A percentile compares a stretch with the other conserved stretches of the same genome.
Evolutionary conservation across 1,139 yeast species (phyloP).

Genomic region (Yamadazyma taylorii): DNA sequence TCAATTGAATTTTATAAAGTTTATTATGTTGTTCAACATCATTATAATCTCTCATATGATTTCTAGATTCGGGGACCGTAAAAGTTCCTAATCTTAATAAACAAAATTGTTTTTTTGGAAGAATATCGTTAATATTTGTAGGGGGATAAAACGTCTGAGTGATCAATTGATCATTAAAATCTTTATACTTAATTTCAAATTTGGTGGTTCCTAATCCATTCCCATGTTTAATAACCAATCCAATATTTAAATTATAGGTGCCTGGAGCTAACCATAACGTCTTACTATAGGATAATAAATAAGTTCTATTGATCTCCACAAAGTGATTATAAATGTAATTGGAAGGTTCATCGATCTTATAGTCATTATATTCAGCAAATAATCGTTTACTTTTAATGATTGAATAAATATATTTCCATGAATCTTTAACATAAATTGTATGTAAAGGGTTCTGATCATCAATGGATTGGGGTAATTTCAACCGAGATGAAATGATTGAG

Average conservation of each 20-base stretch:
- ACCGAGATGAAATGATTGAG: constrained; percentile 32
- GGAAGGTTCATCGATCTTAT: constrained; percentile 51
- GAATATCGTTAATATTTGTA: constrained; percentile 54
- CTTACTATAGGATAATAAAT: constrained; percentile 49
- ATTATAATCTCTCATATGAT: constrained; percentile 1
- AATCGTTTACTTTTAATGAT: constrained; percentile 51
- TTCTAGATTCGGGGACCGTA: constrained; percentile 19
- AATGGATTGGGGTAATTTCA: constrained; percentile 21
- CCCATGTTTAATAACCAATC: constrained; percentile 51
- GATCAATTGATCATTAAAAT: constrained; percentile 20
- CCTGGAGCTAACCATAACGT: constrained; percentile 53
- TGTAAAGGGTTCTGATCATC: constrained; percentile 21
- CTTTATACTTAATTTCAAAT: constrained; percentile 43
- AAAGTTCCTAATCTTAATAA: constrained; percentile 55
- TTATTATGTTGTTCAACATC: constrained; percentile 22
- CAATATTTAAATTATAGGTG: constrained; percentile 50
- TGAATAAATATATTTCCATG: constrained; percentile 57
- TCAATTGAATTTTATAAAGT: constrained; percentile 40
- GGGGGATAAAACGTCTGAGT: constrained; percentile 54
- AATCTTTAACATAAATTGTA: constrained; percentile 42
- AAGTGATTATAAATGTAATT: constrained; percentile 45
- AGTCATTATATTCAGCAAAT: constrained; percentile 54
- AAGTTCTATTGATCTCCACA: constrained; percentile 49
- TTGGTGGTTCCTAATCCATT: constrained; percentile 61
- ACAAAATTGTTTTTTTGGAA: constrained; percentile 54